Evolutionary conservation across 2,329 filamentous ascomycete genomes (phyloP).

Genomic region (Phoma sp.): DNA sequence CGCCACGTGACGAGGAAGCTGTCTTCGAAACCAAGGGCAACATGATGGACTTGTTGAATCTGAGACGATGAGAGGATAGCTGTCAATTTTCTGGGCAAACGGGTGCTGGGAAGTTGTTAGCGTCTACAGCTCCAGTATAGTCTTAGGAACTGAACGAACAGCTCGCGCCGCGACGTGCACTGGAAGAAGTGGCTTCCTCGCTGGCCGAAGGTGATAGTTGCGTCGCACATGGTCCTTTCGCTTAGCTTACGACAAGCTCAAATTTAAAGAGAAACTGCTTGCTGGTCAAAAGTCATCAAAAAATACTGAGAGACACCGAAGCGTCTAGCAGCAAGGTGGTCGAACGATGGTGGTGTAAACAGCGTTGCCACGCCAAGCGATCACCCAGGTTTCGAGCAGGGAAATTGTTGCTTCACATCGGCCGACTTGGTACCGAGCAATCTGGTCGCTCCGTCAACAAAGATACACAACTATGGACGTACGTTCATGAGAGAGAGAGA

Average conservation of each 20-base stretch:
- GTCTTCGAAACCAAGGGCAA: constrained; percentile 41
- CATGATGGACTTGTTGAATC: constrained; percentile 35
- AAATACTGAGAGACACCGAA: neutral
- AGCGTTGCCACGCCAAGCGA: constrained; percentile 34
- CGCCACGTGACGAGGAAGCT: constrained; percentile 46
- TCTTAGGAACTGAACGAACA: constrained; percentile 25
- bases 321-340: constrained; percentile 1
- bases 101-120: constrained; percentile 24
- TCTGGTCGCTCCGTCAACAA: constrained; percentile 17
- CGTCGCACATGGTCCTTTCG: constrained; percentile 36
- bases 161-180: constrained; percentile 34
- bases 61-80: constrained; percentile 32
- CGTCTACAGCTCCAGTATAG: too few relatives aligned
- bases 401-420: constrained; percentile 22
- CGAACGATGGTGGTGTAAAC: constrained; percentile 16
- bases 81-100: constrained; percentile 37
- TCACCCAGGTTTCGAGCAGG: constrained; percentile 41
- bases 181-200: constrained; percentile 45
- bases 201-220: constrained; percentile 44
- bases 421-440: constrained; percentile 7
- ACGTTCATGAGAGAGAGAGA: neutral
- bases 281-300: neutral
- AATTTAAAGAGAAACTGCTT: neutral
- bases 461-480: neutral
- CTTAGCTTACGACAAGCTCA: neutral